phyloP scores from a whole-genome alignment of 108 stramenopile genomes.

The Fragilaria radians region DNA sequence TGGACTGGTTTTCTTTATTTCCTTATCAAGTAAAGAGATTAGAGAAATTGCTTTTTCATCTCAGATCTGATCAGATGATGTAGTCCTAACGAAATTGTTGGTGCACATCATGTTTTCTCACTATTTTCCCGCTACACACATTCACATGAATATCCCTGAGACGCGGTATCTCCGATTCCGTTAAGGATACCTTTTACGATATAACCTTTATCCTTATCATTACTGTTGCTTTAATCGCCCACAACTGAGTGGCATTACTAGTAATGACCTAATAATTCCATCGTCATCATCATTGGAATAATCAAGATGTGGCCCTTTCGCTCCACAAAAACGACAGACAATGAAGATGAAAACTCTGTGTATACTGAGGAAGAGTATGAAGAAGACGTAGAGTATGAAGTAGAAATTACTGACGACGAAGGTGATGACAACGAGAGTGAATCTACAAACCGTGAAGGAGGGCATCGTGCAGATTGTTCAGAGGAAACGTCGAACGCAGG shows the following conservation, averaged over 20 bases:
- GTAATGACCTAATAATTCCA: background rate
- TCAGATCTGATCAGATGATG: background rate
- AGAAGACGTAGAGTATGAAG: slow-evolving; percentile 6
- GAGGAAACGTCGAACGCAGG: slow-evolving; percentile 9
- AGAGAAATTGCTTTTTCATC: no score
- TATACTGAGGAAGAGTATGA: slow-evolving; percentile 9
- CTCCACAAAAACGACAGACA: background rate
- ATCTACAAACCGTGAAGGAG: background rate
- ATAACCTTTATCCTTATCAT: background rate
- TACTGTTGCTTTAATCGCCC: background rate
- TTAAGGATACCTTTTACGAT: background rate
- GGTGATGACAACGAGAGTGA: slow-evolving; percentile 9
- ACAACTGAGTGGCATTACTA: background rate
- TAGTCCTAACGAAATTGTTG: background rate
- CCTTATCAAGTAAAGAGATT: no score
- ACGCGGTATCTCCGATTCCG: background rate
- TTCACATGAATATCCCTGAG: background rate
- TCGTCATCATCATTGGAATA: background rate
- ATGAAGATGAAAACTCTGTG: slow-evolving; percentile 1
- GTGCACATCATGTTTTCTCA: background rate
- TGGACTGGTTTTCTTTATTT: no score
- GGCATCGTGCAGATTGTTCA: background rate
- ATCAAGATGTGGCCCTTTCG: slow-evolving; percentile 5
- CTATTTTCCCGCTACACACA: background rate
- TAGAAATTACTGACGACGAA: slow-evolving; percentile 11